Base-by-base conservation (phyloP, 257 asterid species). In the Plectranthus barbatus region DNA sequence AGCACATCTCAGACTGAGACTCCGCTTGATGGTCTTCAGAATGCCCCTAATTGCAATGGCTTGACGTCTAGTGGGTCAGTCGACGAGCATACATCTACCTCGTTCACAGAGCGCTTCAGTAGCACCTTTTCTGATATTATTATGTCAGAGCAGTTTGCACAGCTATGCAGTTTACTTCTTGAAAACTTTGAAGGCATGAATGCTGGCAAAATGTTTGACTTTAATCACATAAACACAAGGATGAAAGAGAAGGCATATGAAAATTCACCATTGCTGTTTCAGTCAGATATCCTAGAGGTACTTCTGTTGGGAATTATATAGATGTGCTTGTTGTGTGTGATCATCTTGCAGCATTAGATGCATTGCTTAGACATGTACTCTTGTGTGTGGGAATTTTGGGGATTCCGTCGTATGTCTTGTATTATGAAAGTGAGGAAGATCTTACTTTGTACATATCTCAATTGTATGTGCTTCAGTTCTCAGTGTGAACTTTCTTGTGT, bases 201-300 rank as follows among this genome's bases (percentile, higher is more conserved):
- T 77, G 80, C 54, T 18, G 90, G 80, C 42, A 82, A 76, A 33
- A 39, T 85, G 45, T 69, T 92, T 66, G 80, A 86, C 76, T 66
- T 92, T 67, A 73, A 74, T 70, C 74, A 36, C 60, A 75, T 92
- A 64, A 78, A 81, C 86, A 79, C 91, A 53, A 83, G 85, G 76
- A 81, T 92, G 88, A 74, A 78, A 76, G 94, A 84, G 73, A 86
- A 75, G 48, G 74, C 73, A 46, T 92, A 92, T 78, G 99, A 83
- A 72, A 76, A 72, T 33, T 79, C 90, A 29, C 93, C 97, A 1
- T 15, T 57, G 72, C 91, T 75, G 45, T 85, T 92, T 69, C 83
- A 74, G 52, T 74, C 86, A 2, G 99, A 92, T 76, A 53, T 92
- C 61, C 96, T 83, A 66, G 81, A 83, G 97, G 99, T 92, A 65